Evolutionary conservation across 805 yeast genomes (phyloP), one percentile per base, ranked within the genome.

Genomic region (Cyberlindnera bimundalis): DNA sequence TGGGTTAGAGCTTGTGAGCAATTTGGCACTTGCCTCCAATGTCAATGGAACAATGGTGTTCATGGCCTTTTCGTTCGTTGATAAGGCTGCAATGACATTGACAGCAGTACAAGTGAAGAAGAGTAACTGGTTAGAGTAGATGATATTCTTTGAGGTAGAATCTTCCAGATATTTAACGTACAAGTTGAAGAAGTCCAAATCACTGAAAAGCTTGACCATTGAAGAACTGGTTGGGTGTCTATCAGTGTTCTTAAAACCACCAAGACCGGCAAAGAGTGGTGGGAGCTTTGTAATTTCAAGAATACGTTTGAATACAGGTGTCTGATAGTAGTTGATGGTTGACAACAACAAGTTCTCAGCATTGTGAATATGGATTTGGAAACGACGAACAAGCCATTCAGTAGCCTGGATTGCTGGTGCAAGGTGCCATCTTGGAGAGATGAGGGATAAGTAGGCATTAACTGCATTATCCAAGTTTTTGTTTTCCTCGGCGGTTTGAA

Each of bases 381-480:
- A 93, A 53, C 98, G 76, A 66, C 99, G 82, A 15, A 93, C 82
- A 18, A 90, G 77, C 99, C 99, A 93, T 67, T 93, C 99, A 11
- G 88, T 70, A 5, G 96, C 91, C 52, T 81, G 81, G 36, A 87
- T 56, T 3, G 96, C 74, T 18, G 95, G 86, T 17, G 79, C 73
- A 39, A 89, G 65, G 48, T 79, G 74, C 74, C 91, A 79, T 60
- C 80, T 81, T 2, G 95, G 87, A 4, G 95, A 81, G 9, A 81
- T 69, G 50, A 91, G 68, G 43, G 81, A 72, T 45, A 93, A 65
- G 57, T 86, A 91, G 11, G 81, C 81, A 45, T 78, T 76, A 37
- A 91, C 76, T 23, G 93, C 90, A 43, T 71, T 73, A 55, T 89
- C 81, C 44, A 95, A 67, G 50, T 79, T 79, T n/a, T 70, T 76